These are phyloP conservation scores for Citeromyces hawaiiensis DNA, from an alignment of 1,139 yeast genomes.

Conservation along the genomic window DNA sequence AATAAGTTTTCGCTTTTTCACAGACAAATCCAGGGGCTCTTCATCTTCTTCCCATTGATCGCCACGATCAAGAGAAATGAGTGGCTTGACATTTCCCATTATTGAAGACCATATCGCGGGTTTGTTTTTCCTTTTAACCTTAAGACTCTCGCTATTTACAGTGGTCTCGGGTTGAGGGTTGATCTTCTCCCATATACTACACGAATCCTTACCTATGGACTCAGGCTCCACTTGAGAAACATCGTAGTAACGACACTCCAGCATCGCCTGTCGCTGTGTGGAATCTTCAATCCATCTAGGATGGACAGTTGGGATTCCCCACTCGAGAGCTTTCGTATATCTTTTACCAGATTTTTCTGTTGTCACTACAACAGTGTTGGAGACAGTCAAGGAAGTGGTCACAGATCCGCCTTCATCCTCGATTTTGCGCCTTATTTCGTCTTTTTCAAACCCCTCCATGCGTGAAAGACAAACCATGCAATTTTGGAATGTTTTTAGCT, in stretches of 20 bases:
- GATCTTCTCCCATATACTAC: conserved; percentile 35
- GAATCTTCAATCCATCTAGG: conserved; percentile 68
- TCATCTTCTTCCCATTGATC: background rate
- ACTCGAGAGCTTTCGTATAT: conserved; percentile 46
- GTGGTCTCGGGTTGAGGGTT: conserved; percentile 3
- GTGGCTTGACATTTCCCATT: conserved; percentile 20
- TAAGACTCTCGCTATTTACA: conserved; percentile 7
- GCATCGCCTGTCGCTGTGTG: conserved; percentile 41
- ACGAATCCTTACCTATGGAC: conserved; percentile 32
- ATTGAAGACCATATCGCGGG: conserved; percentile 32
- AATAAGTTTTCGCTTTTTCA: background rate
- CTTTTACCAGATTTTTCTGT: conserved; percentile 46
- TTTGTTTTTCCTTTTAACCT: conserved; percentile 13
- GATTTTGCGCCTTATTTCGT: conserved; percentile 24
- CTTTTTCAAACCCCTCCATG: conserved; percentile 13
- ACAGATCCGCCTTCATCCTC: conserved; percentile 44
- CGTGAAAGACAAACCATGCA: conserved; percentile 15
- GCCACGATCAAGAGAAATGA: background rate
- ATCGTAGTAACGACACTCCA: conserved; percentile 36
- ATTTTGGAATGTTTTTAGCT: conserved; percentile 12
- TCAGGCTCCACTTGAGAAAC: conserved; percentile 17
- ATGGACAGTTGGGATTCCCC: conserved; percentile 60
- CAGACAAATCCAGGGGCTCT: background rate
- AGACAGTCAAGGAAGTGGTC: conserved; percentile 39
- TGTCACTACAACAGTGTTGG: conserved; percentile 38